Evolutionary conservation across 2,329 filamentous ascomycete genomes (phyloP), one percentile per base, ranked within the genome.

Genomic region (Meredithiella fracta): DNA sequence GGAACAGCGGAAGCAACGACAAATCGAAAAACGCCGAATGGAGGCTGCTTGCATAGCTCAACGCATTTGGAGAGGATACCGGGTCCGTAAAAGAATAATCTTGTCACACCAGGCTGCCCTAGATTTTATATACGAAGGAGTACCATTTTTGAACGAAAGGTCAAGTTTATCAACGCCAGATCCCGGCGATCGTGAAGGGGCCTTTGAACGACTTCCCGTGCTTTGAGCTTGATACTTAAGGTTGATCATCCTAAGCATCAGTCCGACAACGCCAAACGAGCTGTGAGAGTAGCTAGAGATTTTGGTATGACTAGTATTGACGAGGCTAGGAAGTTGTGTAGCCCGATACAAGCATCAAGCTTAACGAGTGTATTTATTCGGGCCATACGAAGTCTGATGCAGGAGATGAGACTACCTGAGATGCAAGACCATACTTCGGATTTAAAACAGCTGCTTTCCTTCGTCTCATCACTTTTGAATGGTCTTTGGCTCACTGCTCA

Each of bases 11-110:
- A 74, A 83, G 60, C 78, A 82, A 62, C 79, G 92, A 62, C 87
- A 95, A 63, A 80, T 80, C 53, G 89, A 97, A 64, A 78, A 90
- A 62, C 82, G 87, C 51, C 80, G 82, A 58, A 69, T 90, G 52
- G 84, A 82, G 64, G 87, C 90, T 3, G 79, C 80, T 14, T 82
- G 78, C 62, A 76, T 71, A 52, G 80, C 97, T 61, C 92, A 97
- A 67, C 78, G 79, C 61, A 72, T 77, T 67, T 97, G 90, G 90
- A 79, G 91, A 66, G 89, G 89, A 14, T 78, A 94, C 67, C 74
- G 67, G 57, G 73, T 72, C 58, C 79, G 90, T 62, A 74, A 71
- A 59, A 65, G 67, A 53, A 71, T 86, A 60, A 79, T 79, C 60
- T 69, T 75, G 50, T 63, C 64, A 55, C 80, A 78, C 69, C 76